A percentile compares a stretch with the other conserved stretches of the same genome.
phyloP scores from a whole-genome alignment of 768 basidiomycete species.

The Leccinum incarnatum region DNA sequence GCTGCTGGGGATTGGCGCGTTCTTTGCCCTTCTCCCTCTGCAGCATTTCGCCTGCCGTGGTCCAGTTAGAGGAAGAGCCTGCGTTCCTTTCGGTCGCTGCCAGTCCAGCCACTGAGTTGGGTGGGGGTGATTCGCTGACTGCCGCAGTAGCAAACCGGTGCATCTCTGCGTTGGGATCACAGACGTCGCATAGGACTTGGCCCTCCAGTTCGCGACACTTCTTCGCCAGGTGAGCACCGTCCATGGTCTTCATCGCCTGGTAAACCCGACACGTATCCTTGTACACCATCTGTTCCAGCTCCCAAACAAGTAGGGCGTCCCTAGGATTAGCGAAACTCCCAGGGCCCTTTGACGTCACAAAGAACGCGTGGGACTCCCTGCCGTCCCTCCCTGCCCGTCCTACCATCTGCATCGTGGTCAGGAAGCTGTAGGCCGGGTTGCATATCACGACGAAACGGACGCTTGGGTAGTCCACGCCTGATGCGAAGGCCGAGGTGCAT shows the following conservation, averaged over 20 bases:
- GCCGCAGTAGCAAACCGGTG: not conserved
- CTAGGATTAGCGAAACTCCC: not conserved
- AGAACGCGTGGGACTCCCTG: conserved; percentile 4
- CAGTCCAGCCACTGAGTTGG: too few relatives aligned
- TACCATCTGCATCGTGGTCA: not conserved
- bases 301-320: not conserved
- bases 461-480: conserved; percentile 3
- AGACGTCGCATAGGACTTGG: conserved; percentile 7
- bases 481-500: conserved; percentile 4
- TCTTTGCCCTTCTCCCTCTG: not conserved
- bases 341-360: not conserved
- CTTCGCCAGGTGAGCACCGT: not conserved
- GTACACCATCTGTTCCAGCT: conserved; percentile 1
- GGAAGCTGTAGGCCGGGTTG: not conserved
- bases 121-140: too few relatives aligned
- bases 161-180: not conserved
- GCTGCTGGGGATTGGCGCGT: too few relatives aligned
- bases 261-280: not conserved
- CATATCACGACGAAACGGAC: conserved; percentile 3
- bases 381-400: conserved; percentile 9
- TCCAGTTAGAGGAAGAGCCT: too few relatives aligned
- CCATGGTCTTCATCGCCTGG: not conserved
- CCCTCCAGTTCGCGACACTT: not conserved
- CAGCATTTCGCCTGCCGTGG: not conserved
- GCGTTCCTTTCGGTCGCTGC: too few relatives aligned